Conservation (phyloP, 352 stramenopile genomes). For the Thraustochytrium sp. region DNA sequence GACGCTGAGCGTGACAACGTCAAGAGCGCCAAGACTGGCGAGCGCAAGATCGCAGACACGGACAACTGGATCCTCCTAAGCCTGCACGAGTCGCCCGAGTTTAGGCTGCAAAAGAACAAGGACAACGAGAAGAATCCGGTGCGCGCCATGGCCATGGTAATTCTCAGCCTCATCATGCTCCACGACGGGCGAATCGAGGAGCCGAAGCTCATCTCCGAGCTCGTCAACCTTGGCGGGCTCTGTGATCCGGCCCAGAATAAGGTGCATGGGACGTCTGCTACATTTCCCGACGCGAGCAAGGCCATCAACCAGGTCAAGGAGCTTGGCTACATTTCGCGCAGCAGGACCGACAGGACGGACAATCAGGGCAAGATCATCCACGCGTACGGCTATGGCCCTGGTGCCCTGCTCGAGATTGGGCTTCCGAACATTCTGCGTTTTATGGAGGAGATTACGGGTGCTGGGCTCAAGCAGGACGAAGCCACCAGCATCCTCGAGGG, state of each 20-base stretch:
- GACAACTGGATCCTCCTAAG: slow-evolving; percentile 14
- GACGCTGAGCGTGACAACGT: neutral
- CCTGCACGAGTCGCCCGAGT: neutral
- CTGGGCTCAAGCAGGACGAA: neutral
- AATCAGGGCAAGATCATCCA: neutral
- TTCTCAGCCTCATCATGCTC: slow-evolving; percentile 14
- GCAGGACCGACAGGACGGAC: neutral
- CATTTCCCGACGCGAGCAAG: neutral
- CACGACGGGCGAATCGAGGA: neutral
- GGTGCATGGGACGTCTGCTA: neutral
- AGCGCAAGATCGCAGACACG: neutral
- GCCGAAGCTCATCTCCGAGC: neutral
- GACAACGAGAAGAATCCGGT: neutral
- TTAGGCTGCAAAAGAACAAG: neutral
- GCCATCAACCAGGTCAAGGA: slow-evolving; percentile 6
- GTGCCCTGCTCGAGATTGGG: neutral
- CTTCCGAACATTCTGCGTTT: slow-evolving; percentile 28
- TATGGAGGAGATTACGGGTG: neutral
- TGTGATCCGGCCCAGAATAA: too few relatives aligned
- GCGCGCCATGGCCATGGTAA: neutral
- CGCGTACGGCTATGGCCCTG: slow-evolving; percentile 1
- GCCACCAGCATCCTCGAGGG: neutral
- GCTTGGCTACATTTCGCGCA: neutral
- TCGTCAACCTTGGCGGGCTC: neutral
- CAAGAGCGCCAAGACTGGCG: neutral